These are phyloP conservation scores for Quercus bicolor DNA, from an alignment of 306 rosid species.

Conservation along the genomic window DNA sequence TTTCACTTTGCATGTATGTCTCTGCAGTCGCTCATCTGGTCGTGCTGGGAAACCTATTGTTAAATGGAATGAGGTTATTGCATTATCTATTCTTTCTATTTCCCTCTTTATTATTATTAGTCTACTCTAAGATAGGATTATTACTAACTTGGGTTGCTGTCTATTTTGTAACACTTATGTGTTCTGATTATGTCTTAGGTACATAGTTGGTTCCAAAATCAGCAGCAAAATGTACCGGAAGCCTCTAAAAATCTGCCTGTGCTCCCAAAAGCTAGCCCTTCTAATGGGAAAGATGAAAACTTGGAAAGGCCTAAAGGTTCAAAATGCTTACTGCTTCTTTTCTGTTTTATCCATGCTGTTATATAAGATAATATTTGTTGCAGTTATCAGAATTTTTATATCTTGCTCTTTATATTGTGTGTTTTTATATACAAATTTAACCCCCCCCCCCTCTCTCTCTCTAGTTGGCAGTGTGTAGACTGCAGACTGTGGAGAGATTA, in stretches of 20 bases:
- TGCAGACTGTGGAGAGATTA: neutral
- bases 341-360: neutral
- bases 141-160: neutral
- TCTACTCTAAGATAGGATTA: neutral
- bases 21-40: conserved; percentile 72
- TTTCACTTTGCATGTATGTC: conserved; percentile 25
- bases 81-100: conserved; percentile 10
- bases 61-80: conserved; percentile 73
- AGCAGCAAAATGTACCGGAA: conserved; percentile 40
- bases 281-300: conserved; percentile 38
- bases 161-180: neutral
- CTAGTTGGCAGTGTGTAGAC: neutral
- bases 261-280: conserved; percentile 31
- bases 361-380: neutral
- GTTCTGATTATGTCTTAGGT: conserved; percentile 41
- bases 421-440: no score
- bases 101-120: neutral
- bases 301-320: conserved; percentile 37
- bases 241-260: conserved; percentile 29
- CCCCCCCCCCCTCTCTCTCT: neutral
- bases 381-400: neutral
- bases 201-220: conserved; percentile 68
- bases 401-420: neutral
- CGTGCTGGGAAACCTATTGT: conserved; percentile 89
- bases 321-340: conserved; percentile 11